phyloP scores from a whole-genome alignment of 108 stramenopile genomes.

The Thalassiosira profunda region DNA sequence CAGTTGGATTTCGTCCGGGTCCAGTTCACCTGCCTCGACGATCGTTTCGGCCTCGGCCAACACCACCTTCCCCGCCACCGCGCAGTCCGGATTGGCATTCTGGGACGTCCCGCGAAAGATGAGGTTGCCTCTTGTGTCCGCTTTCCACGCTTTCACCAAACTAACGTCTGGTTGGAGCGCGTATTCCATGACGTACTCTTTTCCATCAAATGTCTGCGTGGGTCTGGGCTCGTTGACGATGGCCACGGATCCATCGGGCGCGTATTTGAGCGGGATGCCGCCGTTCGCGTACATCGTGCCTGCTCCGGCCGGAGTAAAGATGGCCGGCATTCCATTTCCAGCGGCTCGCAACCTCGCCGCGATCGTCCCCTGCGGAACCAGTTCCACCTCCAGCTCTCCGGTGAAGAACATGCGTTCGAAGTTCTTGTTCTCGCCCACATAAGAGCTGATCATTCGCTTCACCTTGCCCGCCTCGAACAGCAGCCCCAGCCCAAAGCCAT shows the following conservation, averaged over 20 bases:
- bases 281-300: slow-evolving; percentile 93
- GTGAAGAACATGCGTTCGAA: slow-evolving; percentile 89
- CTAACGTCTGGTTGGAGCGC: slow-evolving; percentile 81
- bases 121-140: slow-evolving; percentile 94
- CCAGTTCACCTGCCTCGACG: slow-evolving; percentile 85
- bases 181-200: slow-evolving; percentile 93
- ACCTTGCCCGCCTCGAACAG: slow-evolving; percentile 85
- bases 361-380: slow-evolving; percentile 92
- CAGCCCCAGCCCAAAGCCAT: slow-evolving; percentile 79
- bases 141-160: slow-evolving; percentile 90
- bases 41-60: slow-evolving; percentile 94
- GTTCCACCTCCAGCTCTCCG: slow-evolving; percentile 88
- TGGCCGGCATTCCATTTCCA: slow-evolving; percentile 92
- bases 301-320: slow-evolving; percentile 93
- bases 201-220: slow-evolving; percentile 78
- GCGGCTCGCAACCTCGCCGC: slow-evolving; percentile 87
- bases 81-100: slow-evolving; percentile 94
- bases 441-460: slow-evolving; percentile 85
- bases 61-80: slow-evolving; percentile 86
- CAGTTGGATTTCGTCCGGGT: slow-evolving; percentile 91
- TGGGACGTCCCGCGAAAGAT: slow-evolving; percentile 88
- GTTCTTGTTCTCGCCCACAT: slow-evolving; percentile 94
- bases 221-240: slow-evolving; percentile 58
- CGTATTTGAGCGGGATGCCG: slow-evolving; percentile 91
- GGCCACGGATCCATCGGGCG: slow-evolving; percentile 74